phyloP scores from a whole-genome alignment of 306 rosid genomes.

The Sindora glabra region DNA sequence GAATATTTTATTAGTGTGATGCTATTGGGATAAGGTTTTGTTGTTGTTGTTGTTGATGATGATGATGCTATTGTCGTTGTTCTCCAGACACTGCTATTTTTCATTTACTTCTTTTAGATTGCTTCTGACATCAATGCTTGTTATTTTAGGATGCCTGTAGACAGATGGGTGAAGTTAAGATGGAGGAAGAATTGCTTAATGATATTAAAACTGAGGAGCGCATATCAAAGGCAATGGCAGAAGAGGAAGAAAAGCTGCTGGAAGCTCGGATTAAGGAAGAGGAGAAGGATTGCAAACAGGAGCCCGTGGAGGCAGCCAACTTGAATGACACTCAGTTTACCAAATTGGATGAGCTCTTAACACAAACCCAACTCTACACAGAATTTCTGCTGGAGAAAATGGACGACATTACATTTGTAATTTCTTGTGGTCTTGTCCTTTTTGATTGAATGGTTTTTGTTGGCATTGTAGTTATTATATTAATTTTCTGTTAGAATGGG shows the following conservation, averaged over 20 bases:
- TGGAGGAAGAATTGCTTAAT: constrained; percentile 27
- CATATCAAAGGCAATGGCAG: constrained; percentile 34
- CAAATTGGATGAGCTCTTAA: constrained; percentile 86
- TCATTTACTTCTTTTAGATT: too few species aligned
- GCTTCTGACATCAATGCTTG: constrained; percentile 1
- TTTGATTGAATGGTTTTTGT: not conserved
- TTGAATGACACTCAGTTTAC: constrained; percentile 59
- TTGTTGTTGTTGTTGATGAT: not conserved
- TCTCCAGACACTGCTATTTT: too few species aligned
- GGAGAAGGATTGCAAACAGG: constrained; percentile 18
- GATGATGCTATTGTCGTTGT: too few species aligned
- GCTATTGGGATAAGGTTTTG: too few species aligned
- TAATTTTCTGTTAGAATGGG: constrained; percentile 39
- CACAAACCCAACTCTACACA: constrained; percentile 72
- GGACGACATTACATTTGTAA: constrained; percentile 79
- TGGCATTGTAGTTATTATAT: constrained; percentile 1
- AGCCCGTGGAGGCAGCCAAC: constrained; percentile 18
- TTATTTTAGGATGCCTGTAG: constrained; percentile 36
- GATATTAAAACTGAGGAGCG: constrained; percentile 36
- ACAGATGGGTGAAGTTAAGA: constrained; percentile 26
- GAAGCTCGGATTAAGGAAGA: constrained; percentile 57
- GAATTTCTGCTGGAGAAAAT: constrained; percentile 90
- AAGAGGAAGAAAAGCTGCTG: constrained; percentile 59
- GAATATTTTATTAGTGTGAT: not conserved
- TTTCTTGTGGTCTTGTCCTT: not conserved